phyloP scores from a whole-genome alignment of 2,329 filamentous ascomycete genomes.

The Kalmusia sp. region DNA sequence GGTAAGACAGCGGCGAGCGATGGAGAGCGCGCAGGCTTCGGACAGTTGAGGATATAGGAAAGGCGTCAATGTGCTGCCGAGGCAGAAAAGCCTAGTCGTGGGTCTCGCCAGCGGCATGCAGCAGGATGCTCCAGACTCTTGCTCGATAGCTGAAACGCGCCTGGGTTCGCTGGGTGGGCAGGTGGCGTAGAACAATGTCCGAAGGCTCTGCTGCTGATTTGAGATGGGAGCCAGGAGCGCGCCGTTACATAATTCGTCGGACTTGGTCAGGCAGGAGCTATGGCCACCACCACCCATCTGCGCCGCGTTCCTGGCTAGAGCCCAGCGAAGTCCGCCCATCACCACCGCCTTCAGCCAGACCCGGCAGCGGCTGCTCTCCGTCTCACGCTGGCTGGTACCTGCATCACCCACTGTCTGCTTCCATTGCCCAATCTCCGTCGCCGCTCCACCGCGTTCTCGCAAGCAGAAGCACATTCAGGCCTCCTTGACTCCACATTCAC shows the following conservation, averaged over 20 bases:
- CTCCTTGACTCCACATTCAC: slow-evolving; percentile 1
- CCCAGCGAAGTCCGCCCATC: slow-evolving; percentile 7
- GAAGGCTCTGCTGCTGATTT: slow-evolving; percentile 5
- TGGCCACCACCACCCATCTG: neutral
- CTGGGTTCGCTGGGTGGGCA: neutral
- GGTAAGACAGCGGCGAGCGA: slow-evolving; percentile 25
- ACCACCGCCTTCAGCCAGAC: slow-evolving; percentile 3
- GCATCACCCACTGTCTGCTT: slow-evolving; percentile 3
- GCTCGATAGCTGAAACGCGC: slow-evolving; percentile 9
- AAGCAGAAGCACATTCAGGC: neutral
- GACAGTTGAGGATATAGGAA: slow-evolving; percentile 55
- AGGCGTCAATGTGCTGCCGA: slow-evolving; percentile 49
- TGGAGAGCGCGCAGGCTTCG: slow-evolving; percentile 29
- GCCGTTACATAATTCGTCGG: slow-evolving; percentile 2
- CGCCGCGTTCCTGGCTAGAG: slow-evolving; percentile 4
- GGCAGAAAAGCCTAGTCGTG: slow-evolving; percentile 32
- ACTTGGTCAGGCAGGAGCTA: slow-evolving; percentile 1
- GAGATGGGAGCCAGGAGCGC: neutral
- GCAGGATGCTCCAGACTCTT: slow-evolving; percentile 15
- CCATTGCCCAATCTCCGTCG: slow-evolving; percentile 3
- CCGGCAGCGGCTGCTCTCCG: neutral
- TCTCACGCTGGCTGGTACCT: slow-evolving; percentile 9
- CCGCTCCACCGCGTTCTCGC: neutral
- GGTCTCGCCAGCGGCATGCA: slow-evolving; percentile 33
- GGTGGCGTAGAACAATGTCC: slow-evolving; percentile 12